Evolutionary conservation across 768 basidiomycete species (phyloP).

Genomic region (Artomyces pyxidatus): DNA sequence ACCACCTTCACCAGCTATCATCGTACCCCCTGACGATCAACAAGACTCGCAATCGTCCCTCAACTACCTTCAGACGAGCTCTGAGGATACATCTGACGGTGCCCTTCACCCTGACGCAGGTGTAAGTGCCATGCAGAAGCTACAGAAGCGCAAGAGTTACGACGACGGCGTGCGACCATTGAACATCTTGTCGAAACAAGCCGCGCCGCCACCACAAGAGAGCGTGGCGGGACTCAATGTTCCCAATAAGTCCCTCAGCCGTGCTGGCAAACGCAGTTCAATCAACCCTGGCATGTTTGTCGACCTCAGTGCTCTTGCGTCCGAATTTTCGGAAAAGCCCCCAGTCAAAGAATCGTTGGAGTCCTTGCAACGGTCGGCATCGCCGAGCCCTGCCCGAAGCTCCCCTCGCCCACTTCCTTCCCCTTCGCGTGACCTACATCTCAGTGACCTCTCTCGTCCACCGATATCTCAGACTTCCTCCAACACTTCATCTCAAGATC

Average conservation of each 20-base stretch:
- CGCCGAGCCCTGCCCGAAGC: slow-evolving; percentile 1
- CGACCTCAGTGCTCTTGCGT: slow-evolving; percentile 14
- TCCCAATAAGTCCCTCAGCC: slow-evolving; percentile 24
- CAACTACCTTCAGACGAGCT: neutral
- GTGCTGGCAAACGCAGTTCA: slow-evolving; percentile 41
- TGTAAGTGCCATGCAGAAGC: too few species aligned
- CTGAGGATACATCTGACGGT: too few species aligned
- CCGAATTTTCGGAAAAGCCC: slow-evolving; percentile 7
- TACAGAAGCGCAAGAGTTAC: slow-evolving; percentile 28
- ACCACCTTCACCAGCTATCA: neutral
- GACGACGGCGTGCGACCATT: slow-evolving; percentile 37
- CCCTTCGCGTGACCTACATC: neutral
- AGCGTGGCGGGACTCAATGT: slow-evolving; percentile 18
- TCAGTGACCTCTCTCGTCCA: neutral
- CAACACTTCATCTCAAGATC: neutral
- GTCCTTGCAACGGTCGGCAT: too few species aligned
- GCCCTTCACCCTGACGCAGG: too few species aligned
- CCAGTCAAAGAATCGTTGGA: neutral
- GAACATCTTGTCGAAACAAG: slow-evolving; percentile 25
- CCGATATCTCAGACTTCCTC: neutral
- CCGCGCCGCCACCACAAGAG: slow-evolving; percentile 9
- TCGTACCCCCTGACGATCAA: neutral
- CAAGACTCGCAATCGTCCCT: too few species aligned
- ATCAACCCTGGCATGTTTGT: slow-evolving; percentile 45
- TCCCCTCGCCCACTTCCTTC: neutral